Conservation (phyloP, 148 eudicot genomes). For the Pharnaceum exiguum region DNA sequence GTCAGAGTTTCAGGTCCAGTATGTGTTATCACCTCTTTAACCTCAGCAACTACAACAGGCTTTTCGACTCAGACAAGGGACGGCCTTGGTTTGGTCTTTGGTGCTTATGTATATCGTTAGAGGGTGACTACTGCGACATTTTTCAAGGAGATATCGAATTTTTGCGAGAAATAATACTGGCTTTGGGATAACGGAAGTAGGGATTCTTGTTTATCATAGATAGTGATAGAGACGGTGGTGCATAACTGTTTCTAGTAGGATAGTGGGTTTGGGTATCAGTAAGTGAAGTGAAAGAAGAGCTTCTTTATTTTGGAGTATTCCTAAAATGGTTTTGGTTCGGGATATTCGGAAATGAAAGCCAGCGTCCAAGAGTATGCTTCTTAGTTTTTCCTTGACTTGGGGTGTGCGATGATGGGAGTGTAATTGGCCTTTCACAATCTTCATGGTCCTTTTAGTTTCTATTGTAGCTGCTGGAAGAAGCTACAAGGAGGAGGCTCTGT, state of each 20-base stretch:
- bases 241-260: not conserved
- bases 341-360: not conserved
- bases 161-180: not conserved
- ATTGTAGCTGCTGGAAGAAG: slow-evolving; percentile 41
- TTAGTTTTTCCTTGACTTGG: slow-evolving; percentile 33
- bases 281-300: slow-evolving; percentile 26
- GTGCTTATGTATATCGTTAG: no score
- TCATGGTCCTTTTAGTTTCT: slow-evolving; percentile 30
- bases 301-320: slow-evolving; percentile 30
- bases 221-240: not conserved
- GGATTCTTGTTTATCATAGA: not conserved
- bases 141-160: not conserved
- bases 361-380: slow-evolving; percentile 4
- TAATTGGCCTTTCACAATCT: slow-evolving; percentile 31
- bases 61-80: no score
- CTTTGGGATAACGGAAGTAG: slow-evolving; percentile 3
- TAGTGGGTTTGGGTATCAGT: slow-evolving; percentile 6
- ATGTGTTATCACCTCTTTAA: no score
- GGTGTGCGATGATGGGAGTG: slow-evolving; percentile 30
- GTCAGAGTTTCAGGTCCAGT: no score
- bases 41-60: no score
- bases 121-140: no score
- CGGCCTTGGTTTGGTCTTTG: no score
- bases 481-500: slow-evolving; percentile 26
- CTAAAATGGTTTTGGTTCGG: slow-evolving; percentile 24